A percentile compares a stretch with the other conserved stretches of the same genome.
These are phyloP conservation scores for Parathielavia appendiculata DNA, from an alignment of 495 filamentous ascomycete genomes.

Conservation along the genomic window DNA sequence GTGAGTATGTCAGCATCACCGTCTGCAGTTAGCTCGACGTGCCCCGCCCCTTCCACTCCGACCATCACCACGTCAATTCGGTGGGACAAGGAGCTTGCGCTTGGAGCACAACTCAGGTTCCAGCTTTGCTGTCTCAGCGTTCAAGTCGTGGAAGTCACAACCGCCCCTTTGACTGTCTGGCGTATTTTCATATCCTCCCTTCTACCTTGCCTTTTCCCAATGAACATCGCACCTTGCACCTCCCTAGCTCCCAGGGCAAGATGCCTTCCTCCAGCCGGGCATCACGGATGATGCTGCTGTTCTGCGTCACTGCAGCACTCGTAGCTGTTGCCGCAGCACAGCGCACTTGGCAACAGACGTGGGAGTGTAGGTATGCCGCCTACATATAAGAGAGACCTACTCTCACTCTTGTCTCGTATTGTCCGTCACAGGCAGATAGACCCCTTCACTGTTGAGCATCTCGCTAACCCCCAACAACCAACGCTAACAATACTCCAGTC, in stretches of 20 bases:
- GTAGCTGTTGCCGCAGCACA: slow-evolving; percentile 26
- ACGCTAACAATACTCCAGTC: slow-evolving; percentile 24
- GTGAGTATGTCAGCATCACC: slow-evolving; percentile 16
- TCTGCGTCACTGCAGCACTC: slow-evolving; percentile 17
- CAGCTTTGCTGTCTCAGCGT: too few relatives aligned
- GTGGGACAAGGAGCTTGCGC: not conserved
- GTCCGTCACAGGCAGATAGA: too few relatives aligned
- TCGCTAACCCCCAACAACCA: not conserved
- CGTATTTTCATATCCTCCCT: not conserved
- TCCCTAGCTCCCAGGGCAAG: not conserved
- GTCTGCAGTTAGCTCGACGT: not conserved
- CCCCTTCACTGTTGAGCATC: not conserved
- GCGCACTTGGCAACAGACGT: not conserved
- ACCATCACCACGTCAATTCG: not conserved
- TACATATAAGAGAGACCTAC: not conserved
- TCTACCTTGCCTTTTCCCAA: not conserved
- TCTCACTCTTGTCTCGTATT: not conserved
- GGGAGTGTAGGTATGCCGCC: slow-evolving; percentile 13
- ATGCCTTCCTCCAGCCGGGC: not conserved
- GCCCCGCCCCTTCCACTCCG: not conserved
- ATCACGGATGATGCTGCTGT: slow-evolving; percentile 14
- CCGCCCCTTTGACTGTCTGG: too few relatives aligned
- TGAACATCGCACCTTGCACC: not conserved
- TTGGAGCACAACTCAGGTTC: not conserved
- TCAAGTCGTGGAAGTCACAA: too few relatives aligned